A percentile compares a stretch with the other conserved stretches of the same genome.
Conservation (phyloP, 441 rosid species). For the Kokia cookei region DNA sequence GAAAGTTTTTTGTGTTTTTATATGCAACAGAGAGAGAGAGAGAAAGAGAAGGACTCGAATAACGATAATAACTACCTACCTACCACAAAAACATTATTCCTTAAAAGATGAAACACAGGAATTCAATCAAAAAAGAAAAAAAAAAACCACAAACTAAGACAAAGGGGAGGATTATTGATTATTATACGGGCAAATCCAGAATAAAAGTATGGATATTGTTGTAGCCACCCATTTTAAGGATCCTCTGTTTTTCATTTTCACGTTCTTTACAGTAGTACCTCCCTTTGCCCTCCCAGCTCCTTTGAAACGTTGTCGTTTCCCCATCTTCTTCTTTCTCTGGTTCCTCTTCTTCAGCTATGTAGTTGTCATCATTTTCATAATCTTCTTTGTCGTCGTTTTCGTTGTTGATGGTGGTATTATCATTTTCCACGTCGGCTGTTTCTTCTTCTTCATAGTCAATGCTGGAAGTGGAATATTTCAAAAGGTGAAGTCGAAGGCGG, state of each 20-base stretch:
- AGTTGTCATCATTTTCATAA: conserved; percentile 14
- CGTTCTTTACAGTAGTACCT: conserved; percentile 39
- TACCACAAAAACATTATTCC: conserved; percentile 1
- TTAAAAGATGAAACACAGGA: conserved; percentile 8
- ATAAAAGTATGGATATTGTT: conserved; percentile 24
- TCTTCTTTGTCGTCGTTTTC: neutral
- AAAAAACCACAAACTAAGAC: conserved; percentile 9
- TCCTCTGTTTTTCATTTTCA: conserved; percentile 32
- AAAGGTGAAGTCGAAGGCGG: conserved; percentile 51
- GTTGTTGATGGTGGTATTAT: neutral
- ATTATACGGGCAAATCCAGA: conserved; percentile 21
- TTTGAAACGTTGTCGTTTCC: conserved; percentile 22
- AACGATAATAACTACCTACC: conserved; percentile 35
- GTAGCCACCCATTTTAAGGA: conserved; percentile 54
- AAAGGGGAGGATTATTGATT: conserved; percentile 10
- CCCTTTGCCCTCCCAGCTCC: conserved; percentile 17
- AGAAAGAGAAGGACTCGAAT: conserved; percentile 7
- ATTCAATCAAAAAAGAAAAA: neutral
- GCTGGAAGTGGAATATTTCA: conserved; percentile 23
- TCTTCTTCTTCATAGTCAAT: conserved; percentile 14
- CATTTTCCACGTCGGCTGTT: neutral
- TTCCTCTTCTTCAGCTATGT: conserved; percentile 15
- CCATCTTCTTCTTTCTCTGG: conserved; percentile 14
- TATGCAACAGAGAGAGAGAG: neutral
- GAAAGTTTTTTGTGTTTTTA: neutral